These are phyloP conservation scores for Quillaja saponaria DNA, from an alignment of 306 rosid species.

Conservation along the genomic window DNA sequence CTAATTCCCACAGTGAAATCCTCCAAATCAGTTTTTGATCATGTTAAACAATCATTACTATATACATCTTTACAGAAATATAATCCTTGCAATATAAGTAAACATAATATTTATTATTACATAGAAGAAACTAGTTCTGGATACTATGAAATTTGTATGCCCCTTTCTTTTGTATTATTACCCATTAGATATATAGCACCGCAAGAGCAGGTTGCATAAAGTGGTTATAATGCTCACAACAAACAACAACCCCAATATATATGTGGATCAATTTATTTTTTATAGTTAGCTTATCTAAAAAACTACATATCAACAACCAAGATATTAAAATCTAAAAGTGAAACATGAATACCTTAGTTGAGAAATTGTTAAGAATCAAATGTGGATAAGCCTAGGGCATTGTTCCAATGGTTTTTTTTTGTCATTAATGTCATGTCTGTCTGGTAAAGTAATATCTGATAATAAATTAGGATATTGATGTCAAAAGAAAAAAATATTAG, in stretches of 20 bases:
- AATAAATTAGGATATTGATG: conserved; percentile 28
- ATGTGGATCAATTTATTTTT: background rate
- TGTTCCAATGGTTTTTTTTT: conserved; percentile 79
- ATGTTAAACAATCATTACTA: no score
- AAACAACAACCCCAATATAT: conserved; percentile 6
- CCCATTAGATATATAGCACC: conserved; percentile 1
- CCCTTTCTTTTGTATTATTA: background rate
- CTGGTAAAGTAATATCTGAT: conserved; percentile 69
- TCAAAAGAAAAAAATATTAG: background rate
- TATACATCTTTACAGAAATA: no score
- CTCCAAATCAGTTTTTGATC: no score
- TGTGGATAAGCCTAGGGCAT: conserved; percentile 95
- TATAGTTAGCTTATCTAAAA: background rate
- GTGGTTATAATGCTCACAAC: conserved; percentile 13
- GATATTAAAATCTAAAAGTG: background rate
- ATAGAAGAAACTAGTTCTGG: background rate
- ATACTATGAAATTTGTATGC: background rate
- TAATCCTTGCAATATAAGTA: no score
- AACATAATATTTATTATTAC: background rate
- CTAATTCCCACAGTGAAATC: no score
- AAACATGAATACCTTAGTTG: conserved; percentile 66
- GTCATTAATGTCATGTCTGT: conserved; percentile 94
- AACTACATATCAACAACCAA: background rate
- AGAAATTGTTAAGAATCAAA: conserved; percentile 73
- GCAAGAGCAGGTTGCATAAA: background rate